These are phyloP conservation scores for Calonectria pteridis DNA, from an alignment of 2,329 filamentous ascomycete species.

Conservation along the genomic window DNA sequence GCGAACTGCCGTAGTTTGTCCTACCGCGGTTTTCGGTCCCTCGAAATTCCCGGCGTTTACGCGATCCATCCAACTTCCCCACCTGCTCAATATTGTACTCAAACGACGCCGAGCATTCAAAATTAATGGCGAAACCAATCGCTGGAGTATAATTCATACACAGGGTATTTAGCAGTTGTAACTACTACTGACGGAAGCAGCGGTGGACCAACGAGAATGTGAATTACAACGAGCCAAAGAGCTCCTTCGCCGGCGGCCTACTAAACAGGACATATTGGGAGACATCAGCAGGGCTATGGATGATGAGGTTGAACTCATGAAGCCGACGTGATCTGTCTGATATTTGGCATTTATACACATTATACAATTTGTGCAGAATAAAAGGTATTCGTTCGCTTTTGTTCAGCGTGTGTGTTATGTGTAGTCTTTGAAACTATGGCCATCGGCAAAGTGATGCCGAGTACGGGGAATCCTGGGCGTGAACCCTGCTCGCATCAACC, in stretches of 20 bases:
- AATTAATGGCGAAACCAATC: background rate
- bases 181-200: background rate
- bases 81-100: background rate
- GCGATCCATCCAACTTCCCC: background rate
- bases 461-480: background rate
- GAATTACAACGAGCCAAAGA: background rate
- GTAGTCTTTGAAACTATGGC: background rate
- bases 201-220: background rate
- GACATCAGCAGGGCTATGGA: background rate
- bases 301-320: background rate
- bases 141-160: background rate
- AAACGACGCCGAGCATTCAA: background rate
- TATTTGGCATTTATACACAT: background rate
- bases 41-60: background rate
- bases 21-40: background rate
- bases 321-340: background rate
- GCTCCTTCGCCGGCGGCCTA: background rate
- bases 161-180: background rate
- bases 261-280: background rate
- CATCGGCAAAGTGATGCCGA: background rate
- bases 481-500: background rate
- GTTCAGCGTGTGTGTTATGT: background rate
- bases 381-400: background rate
- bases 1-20: background rate
- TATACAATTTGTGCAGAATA: accelerated